These are phyloP conservation scores for Elsinoe necatrix DNA, from an alignment of 2,329 filamentous ascomycete species.

Conservation along the genomic window DNA sequence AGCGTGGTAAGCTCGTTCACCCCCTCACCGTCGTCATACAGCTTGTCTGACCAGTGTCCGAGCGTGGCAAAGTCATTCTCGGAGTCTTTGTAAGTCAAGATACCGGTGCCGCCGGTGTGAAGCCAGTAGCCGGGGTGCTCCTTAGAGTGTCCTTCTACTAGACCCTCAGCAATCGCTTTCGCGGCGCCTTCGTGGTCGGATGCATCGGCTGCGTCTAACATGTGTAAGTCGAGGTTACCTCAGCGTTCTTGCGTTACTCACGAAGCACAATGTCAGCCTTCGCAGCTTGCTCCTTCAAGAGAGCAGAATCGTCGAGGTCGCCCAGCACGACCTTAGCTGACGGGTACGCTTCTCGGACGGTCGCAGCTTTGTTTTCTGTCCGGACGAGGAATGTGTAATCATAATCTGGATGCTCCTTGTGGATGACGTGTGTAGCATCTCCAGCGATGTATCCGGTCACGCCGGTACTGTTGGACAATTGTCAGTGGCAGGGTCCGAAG, in stretches of 20 bases:
- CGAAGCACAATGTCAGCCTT: conserved; percentile 45
- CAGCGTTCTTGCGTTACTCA: conserved; percentile 25
- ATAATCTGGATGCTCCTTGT: conserved; percentile 41
- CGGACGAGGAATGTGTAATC: conserved; percentile 43
- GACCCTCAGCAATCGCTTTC: conserved; percentile 43
- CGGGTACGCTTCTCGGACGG: conserved; percentile 39
- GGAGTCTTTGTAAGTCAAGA: conserved; percentile 45
- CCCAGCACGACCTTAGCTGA: conserved; percentile 46
- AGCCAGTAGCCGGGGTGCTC: conserved; percentile 33
- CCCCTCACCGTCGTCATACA: conserved; percentile 53
- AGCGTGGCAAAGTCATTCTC: conserved; percentile 32
- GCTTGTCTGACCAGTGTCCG: conserved; percentile 40
- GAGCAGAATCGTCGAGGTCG: conserved; percentile 36
- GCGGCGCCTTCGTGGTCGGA: conserved; percentile 38
- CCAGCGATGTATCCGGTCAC: conserved; percentile 37
- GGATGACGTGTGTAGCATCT: conserved; percentile 37
- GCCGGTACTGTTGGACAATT: conserved; percentile 19
- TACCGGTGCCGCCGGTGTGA: conserved; percentile 49
- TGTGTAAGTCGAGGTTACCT: neutral
- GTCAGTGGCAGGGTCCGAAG: neutral
- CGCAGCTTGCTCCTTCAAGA: conserved; percentile 39
- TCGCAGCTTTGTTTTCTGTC: conserved; percentile 41
- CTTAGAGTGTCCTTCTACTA: conserved; percentile 37
- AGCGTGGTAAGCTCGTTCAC: conserved; percentile 45
- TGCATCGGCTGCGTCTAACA: conserved; percentile 35